A percentile compares a stretch with the other conserved stretches of the same genome.
phyloP scores from a whole-genome alignment of 768 basidiomycete species.

The Multifurca ochricompacta region DNA sequence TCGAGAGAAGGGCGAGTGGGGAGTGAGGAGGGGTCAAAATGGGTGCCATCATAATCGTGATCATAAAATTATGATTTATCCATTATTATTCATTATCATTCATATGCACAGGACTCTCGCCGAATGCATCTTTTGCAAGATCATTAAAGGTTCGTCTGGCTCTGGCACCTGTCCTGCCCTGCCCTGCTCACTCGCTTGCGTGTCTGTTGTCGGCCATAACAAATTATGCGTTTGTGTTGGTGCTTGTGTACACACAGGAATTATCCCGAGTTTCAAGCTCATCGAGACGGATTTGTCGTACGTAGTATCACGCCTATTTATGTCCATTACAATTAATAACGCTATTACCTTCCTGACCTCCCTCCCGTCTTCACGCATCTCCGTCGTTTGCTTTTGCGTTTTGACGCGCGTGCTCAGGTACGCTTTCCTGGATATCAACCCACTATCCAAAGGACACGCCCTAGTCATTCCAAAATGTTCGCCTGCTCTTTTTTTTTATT shows the following conservation, averaged over 20 bases:
- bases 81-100: too few relatives aligned
- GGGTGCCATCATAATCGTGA: neutral
- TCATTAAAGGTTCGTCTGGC: constrained; percentile 62
- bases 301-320: constrained; percentile 31
- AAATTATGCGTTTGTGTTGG: too few relatives aligned
- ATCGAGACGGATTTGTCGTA: constrained; percentile 67
- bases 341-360: too few relatives aligned
- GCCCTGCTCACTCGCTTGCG: too few relatives aligned
- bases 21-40: too few relatives aligned
- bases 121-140: constrained; percentile 89
- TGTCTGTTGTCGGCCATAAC: too few relatives aligned
- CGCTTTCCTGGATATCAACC: constrained; percentile 91
- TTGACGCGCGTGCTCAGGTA: constrained; percentile 41
- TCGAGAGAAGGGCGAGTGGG: too few relatives aligned
- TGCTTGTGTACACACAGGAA: constrained; percentile 61
- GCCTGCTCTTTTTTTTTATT: neutral
- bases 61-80: too few relatives aligned
- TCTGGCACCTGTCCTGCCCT: neutral
- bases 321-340: too few relatives aligned
- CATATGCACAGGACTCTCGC: constrained; percentile 40
- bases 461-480: constrained; percentile 91
- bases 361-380: too few relatives aligned
- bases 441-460: constrained; percentile 84
- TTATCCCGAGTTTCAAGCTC: constrained; percentile 85
- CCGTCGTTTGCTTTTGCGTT: too few relatives aligned